Evolutionary conservation across 2,329 filamentous ascomycete species (phyloP).

Genomic region (Orbilia brochopaga): DNA sequence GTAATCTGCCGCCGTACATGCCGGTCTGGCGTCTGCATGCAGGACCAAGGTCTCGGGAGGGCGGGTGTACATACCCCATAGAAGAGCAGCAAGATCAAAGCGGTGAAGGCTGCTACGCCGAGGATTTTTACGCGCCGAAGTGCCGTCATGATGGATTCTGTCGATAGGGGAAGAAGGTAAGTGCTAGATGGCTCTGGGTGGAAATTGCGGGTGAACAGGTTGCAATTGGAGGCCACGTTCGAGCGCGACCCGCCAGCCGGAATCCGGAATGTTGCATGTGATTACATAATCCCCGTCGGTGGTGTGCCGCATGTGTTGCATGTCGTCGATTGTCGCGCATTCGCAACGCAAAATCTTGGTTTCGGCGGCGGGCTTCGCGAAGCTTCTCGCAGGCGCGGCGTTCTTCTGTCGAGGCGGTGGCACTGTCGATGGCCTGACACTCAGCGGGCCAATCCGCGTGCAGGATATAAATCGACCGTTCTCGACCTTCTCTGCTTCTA

Average conservation of each 20-base stretch:
- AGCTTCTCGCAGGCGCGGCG: slow-evolving; percentile 23
- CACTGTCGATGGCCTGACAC: neutral
- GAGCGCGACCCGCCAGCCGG: too few species aligned
- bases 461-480: neutral
- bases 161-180: neutral
- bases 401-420: neutral
- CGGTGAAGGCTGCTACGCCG: slow-evolving; percentile 68
- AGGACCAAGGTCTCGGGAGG: neutral
- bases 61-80: slow-evolving; percentile 62
- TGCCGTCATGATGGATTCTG: slow-evolving; percentile 67
- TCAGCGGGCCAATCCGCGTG: neutral
- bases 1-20: slow-evolving; percentile 12
- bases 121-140: slow-evolving; percentile 73
- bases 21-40: slow-evolving; percentile 8
- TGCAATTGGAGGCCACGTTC: too few species aligned
- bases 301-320: neutral
- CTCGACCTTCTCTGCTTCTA: neutral
- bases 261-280: too few species aligned
- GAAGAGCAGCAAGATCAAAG: slow-evolving; percentile 73
- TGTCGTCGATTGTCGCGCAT: neutral
- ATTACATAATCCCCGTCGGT: neutral
- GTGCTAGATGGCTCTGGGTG: neutral
- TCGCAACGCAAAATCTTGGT: slow-evolving; percentile 11
- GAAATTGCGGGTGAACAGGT: too few species aligned
- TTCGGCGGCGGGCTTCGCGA: slow-evolving; percentile 13